Conservation (phyloP, 805 yeast species). For the Metschnikowia peoriensis region DNA sequence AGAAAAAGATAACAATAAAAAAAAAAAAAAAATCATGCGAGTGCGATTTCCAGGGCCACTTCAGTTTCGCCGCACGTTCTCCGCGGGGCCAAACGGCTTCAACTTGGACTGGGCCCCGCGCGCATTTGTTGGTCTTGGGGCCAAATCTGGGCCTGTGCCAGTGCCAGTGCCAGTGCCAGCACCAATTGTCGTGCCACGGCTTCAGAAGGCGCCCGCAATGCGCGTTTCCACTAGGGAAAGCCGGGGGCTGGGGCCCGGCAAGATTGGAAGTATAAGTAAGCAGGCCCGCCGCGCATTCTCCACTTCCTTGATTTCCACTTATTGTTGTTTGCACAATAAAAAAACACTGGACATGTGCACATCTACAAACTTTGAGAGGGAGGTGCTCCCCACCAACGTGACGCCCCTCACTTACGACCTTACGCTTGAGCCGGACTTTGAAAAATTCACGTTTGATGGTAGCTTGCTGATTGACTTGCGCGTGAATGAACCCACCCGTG, state of each 20-base stretch:
- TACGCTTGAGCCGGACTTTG: conserved; percentile 45
- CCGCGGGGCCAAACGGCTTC: not conserved
- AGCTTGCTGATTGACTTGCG: conserved; percentile 51
- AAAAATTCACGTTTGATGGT: conserved; percentile 59
- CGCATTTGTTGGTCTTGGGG: not conserved
- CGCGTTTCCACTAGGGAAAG: no score
- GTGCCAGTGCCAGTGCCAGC: not conserved
- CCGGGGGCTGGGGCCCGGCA: no score
- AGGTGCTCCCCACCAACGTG: conserved; percentile 43
- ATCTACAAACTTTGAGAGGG: conserved; percentile 24
- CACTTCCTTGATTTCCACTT: not conserved
- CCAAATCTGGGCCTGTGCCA: not conserved
- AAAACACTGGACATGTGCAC: conserved; percentile 9
- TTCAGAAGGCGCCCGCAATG: not conserved
- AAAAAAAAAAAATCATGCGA: no score
- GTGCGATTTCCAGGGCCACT: no score
- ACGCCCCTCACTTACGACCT: conserved; percentile 42
- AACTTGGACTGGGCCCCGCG: not conserved
- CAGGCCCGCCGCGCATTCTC: not conserved
- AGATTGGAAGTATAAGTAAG: not conserved
- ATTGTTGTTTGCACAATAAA: conserved; percentile 8
- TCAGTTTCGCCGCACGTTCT: not conserved
- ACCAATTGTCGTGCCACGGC: not conserved
- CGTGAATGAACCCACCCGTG: conserved; percentile 47
- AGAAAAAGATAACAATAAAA: no score